Percentiles rank a stretch among this genome's conserved stretches.
phyloP scores from a whole-genome alignment of 495 filamentous ascomycete genomes.

The Pyrenopolyporus hunteri region DNA sequence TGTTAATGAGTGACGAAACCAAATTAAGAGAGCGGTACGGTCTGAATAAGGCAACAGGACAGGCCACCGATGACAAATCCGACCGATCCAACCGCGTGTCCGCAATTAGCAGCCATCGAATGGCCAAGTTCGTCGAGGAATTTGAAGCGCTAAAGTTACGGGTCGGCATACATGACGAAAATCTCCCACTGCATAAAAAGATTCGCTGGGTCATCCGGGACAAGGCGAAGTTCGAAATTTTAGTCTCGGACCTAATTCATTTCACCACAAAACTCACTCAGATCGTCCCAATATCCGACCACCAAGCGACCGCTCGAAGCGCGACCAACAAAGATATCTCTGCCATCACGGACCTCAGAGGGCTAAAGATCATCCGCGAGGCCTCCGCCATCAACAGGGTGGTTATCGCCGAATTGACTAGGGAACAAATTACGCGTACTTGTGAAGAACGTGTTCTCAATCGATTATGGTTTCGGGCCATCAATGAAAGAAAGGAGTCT shows the following conservation, averaged over 20 bases:
- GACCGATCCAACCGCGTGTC: neutral
- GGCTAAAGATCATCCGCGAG: constrained; percentile 1
- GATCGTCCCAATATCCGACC: constrained; percentile 24
- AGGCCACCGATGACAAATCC: neutral
- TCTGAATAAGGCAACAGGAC: neutral
- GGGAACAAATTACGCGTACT: neutral
- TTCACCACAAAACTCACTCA: constrained; percentile 36
- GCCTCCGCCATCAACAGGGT: neutral
- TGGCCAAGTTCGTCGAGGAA: constrained; percentile 12
- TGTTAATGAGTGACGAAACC: constrained; percentile 2
- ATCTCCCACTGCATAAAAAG: neutral
- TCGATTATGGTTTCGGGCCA: constrained; percentile 18
- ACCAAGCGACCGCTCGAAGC: neutral
- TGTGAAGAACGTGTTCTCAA: constrained; percentile 6
- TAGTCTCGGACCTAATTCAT: constrained; percentile 30
- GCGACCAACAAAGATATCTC: neutral
- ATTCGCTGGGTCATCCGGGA: constrained; percentile 34
- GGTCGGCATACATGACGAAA: neutral
- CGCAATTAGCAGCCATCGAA: neutral
- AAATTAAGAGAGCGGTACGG: constrained; percentile 2
- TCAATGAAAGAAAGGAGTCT: constrained; percentile 13
- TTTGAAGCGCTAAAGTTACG: constrained; percentile 2
- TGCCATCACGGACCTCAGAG: neutral
- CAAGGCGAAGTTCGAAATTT: constrained; percentile 35
- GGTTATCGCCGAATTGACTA: neutral